Percentiles rank a stretch among this genome's conserved stretches.
These are phyloP conservation scores for Neofusicoccum parvum DNA, from an alignment of 2,329 filamentous ascomycete species.

Conservation along the genomic window DNA sequence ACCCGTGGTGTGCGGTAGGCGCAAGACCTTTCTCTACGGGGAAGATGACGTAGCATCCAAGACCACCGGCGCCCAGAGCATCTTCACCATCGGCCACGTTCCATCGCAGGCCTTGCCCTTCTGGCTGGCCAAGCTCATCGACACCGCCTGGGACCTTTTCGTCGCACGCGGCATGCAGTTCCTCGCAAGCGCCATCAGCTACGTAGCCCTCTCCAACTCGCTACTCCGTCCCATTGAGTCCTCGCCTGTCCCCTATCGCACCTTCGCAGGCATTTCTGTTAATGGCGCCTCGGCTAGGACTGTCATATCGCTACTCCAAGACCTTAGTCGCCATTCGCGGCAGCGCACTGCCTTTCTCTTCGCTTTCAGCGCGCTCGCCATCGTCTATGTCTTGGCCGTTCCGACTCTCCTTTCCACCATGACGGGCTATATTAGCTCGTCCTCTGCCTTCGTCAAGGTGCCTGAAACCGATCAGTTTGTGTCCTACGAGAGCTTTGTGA, in stretches of 20 bases:
- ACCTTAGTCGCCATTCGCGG: slow-evolving; percentile 30
- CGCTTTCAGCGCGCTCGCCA: slow-evolving; percentile 36
- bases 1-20: background rate
- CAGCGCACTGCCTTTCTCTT: slow-evolving; percentile 31
- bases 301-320: slow-evolving; percentile 30
- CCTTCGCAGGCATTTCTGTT: slow-evolving; percentile 36
- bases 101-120: slow-evolving; percentile 32
- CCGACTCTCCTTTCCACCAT: slow-evolving; percentile 39
- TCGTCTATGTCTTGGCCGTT: slow-evolving; percentile 33
- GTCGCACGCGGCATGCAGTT: slow-evolving; percentile 38
- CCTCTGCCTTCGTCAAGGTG: background rate
- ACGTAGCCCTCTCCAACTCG: slow-evolving; percentile 37
- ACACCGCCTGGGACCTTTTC: slow-evolving; percentile 37
- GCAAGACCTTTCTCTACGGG: background rate
- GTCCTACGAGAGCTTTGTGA: background rate
- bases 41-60: background rate
- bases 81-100: slow-evolving; percentile 34
- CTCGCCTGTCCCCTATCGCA: slow-evolving; percentile 35
- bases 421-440: slow-evolving; percentile 38
- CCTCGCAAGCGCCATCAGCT: slow-evolving; percentile 32
- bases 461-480: background rate
- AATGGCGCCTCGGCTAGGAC: slow-evolving; percentile 31
- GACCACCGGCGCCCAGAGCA: slow-evolving; percentile 6
- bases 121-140: slow-evolving; percentile 36
- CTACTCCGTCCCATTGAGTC: slow-evolving; percentile 37